phyloP scores from a whole-genome alignment of 2,329 filamentous ascomycete genomes.

The Pyrenochaeta sp. region DNA sequence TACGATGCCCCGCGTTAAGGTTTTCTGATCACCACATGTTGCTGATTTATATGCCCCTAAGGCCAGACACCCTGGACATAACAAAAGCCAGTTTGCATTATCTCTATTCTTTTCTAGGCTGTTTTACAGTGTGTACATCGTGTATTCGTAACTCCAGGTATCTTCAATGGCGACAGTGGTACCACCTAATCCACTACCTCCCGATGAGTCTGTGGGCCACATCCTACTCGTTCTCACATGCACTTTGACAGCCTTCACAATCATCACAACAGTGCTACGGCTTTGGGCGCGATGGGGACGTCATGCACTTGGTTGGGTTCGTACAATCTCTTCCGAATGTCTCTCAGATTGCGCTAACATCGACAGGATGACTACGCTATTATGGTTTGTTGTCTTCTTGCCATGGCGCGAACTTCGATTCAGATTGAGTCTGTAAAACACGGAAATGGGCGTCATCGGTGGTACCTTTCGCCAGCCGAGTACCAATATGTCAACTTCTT shows the following conservation, averaged over 20 bases:
- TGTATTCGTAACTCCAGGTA: not conserved
- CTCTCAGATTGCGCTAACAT: not conserved
- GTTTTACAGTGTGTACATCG: not conserved
- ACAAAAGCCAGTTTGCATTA: not conserved
- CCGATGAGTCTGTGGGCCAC: constrained; percentile 34
- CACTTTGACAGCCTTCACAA: constrained; percentile 42
- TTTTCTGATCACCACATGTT: not conserved
- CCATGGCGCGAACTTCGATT: constrained; percentile 41
- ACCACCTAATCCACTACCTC: constrained; percentile 16
- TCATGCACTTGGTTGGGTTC: constrained; percentile 44
- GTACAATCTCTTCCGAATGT: not conserved
- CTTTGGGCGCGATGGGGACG: constrained; percentile 41
- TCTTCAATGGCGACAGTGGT: constrained; percentile 7
- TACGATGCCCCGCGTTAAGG: not conserved
- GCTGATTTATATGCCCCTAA: no score
- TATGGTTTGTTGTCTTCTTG: constrained; percentile 37
- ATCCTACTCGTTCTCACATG: constrained; percentile 44
- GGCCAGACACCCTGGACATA: not conserved
- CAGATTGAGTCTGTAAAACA: constrained; percentile 45
- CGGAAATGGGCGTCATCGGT: constrained; percentile 53
- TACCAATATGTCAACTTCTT: constrained; percentile 50
- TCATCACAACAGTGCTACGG: constrained; percentile 45
- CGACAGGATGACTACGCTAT: constrained; percentile 49
- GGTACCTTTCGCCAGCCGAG: constrained; percentile 42
- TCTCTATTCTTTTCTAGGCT: not conserved